Percentiles rank a stretch among this genome's conserved stretches.
These are phyloP conservation scores for Polychaeton citri DNA, from an alignment of 2,329 filamentous ascomycete genomes.

Conservation along the genomic window DNA sequence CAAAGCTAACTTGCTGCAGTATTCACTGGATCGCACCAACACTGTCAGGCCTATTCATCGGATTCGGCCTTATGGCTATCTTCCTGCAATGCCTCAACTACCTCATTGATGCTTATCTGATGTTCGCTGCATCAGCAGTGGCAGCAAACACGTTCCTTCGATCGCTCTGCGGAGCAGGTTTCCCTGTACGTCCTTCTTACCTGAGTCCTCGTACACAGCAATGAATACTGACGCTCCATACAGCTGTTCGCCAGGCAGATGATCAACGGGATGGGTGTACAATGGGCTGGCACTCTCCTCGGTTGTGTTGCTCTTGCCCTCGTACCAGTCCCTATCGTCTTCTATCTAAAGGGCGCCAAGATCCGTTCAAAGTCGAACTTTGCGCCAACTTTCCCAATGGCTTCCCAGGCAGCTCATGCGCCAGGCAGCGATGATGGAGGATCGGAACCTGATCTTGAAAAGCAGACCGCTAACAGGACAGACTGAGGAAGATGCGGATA, in stretches of 20 bases:
- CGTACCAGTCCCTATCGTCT: slow-evolving; percentile 31
- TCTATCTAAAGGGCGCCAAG: slow-evolving; percentile 30
- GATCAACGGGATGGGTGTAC: slow-evolving; percentile 38
- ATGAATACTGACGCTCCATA: slow-evolving; percentile 13
- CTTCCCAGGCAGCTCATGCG: slow-evolving; percentile 3
- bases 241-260: slow-evolving; percentile 40
- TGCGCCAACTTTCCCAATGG: slow-evolving; percentile 22
- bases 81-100: slow-evolving; percentile 47
- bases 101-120: slow-evolving; percentile 45
- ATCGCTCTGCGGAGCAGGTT: slow-evolving; percentile 30
- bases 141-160: slow-evolving; percentile 43
- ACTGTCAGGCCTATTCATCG: slow-evolving; percentile 37
- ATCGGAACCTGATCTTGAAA: not conserved
- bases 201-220: not conserved
- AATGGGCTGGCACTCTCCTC: slow-evolving; percentile 33
- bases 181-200: slow-evolving; percentile 22
- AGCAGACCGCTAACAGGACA: too few relatives aligned
- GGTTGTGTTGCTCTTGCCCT: slow-evolving; percentile 29
- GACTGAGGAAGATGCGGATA: too few relatives aligned
- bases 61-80: slow-evolving; percentile 44
- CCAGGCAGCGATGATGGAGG: slow-evolving; percentile 3
- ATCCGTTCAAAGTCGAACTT: slow-evolving; percentile 30
- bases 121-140: slow-evolving; percentile 41
- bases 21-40: slow-evolving; percentile 27
- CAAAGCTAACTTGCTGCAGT: slow-evolving; percentile 17